phyloP scores from a whole-genome alignment of 1,139 yeast genomes.

The Hemisphaericaspora xylofermentans region DNA sequence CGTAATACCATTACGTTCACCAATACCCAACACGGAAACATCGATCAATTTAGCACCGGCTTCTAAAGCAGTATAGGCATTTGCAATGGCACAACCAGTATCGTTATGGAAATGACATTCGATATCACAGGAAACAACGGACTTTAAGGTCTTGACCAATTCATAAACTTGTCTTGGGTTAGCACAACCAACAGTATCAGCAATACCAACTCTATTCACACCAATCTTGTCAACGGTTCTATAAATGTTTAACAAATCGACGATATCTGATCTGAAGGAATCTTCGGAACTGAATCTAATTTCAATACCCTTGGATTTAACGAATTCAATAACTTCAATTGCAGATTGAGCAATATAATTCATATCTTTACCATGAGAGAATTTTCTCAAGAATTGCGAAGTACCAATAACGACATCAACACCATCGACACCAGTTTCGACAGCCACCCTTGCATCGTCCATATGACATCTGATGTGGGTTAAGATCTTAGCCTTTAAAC shows the following conservation, averaged over 20 bases:
- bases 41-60: constrained; percentile 60
- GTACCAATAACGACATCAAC: constrained; percentile 62
- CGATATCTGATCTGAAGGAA: constrained; percentile 58
- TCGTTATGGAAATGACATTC: constrained; percentile 64
- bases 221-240: constrained; percentile 59
- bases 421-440: constrained; percentile 61
- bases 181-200: constrained; percentile 63
- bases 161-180: constrained; percentile 62
- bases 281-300: constrained; percentile 58
- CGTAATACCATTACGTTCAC: constrained; percentile 62
- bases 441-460: constrained; percentile 60
- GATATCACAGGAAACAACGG: constrained; percentile 56
- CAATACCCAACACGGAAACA: constrained; percentile 58
- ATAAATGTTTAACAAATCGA: constrained; percentile 55
- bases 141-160: constrained; percentile 55
- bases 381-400: constrained; percentile 52
- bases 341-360: constrained; percentile 52
- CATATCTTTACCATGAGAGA: constrained; percentile 58
- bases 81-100: constrained; percentile 63
- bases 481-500: constrained; percentile 52
- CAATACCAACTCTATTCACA: constrained; percentile 60
- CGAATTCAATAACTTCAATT: constrained; percentile 57
- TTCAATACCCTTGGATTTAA: constrained; percentile 58
- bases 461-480: constrained; percentile 61
- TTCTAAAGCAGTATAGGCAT: constrained; percentile 60